These are phyloP conservation scores for Tuber umbilicatum DNA, from an alignment of 495 filamentous ascomycete genomes.

Conservation along the genomic window DNA sequence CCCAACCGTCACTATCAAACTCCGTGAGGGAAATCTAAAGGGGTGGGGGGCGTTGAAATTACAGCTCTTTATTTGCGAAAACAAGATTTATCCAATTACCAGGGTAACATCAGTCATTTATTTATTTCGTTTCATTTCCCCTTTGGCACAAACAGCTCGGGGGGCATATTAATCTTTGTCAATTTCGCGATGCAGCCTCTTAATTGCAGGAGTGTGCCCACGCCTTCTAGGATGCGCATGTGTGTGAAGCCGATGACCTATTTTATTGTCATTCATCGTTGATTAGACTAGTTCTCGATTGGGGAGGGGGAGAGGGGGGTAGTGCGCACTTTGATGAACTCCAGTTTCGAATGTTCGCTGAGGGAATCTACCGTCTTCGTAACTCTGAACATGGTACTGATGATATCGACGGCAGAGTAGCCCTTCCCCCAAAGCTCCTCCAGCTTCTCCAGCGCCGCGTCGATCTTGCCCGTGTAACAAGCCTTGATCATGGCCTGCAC, in stretches of 20 bases:
- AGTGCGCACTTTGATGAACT: conserved; percentile 65
- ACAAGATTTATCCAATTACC: background rate
- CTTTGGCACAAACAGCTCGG: conserved; percentile 65
- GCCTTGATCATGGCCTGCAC: conserved; percentile 98
- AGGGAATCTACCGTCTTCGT: conserved; percentile 87
- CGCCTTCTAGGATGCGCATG: conserved; percentile 95
- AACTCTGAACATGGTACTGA: conserved; percentile 97
- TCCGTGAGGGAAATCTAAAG: background rate
- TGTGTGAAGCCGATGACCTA: conserved; percentile 95
- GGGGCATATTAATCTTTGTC: conserved; percentile 92
- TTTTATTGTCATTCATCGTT: background rate
- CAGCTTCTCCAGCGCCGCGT: conserved; percentile 74
- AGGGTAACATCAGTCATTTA: background rate
- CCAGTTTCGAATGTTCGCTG: conserved; percentile 86
- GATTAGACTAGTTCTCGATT: background rate
- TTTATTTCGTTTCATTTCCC: background rate
- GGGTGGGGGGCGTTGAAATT: too few species aligned
- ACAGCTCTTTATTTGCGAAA: background rate
- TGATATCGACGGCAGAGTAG: conserved; percentile 94
- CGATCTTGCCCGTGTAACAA: conserved; percentile 84
- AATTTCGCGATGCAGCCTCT: conserved; percentile 84
- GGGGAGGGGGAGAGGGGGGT: too few species aligned
- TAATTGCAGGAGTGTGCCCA: conserved; percentile 88
- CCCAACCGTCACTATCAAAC: background rate
- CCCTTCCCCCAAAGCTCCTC: conserved; percentile 91